Evolutionary conservation across 352 stramenopile species (phyloP), one percentile per base, ranked within the genome.

Genomic region (Plasmopara muralis): DNA sequence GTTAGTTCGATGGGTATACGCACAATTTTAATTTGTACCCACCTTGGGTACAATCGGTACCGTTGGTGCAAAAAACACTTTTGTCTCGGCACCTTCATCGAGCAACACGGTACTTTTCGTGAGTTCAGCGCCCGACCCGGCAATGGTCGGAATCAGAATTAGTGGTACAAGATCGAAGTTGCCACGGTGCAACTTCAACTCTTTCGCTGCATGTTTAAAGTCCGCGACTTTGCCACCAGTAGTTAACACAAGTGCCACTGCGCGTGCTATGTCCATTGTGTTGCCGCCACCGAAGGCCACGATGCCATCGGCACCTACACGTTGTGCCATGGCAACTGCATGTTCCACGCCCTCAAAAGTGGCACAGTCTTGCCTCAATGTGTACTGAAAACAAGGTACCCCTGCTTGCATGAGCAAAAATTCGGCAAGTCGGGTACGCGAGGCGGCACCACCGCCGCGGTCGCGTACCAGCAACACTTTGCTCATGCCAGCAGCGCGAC

Each of bases 381-480:
- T 89, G 63, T 84, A 83, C 60, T 87, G 76, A 50, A 89, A 89
- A 47, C 72, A 85, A 9, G 79, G 74, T 6, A 89, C 64, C 2
- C 76, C 77, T 29, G 70, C 68, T 39, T 87, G 76, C 62, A 87
- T 72, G 15, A 89, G 54, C 37, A 89, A 43, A 35, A 79, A 89
- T 65, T 89, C 74, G n/a, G 65, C 68, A 54, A 84, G 87, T 53
- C 83, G 74, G 25, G 79, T 72, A 33, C 76, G 72, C 8, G 62
- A 69, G 4, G 76, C 74, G 6, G 78, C 74, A 9, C 66, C 70
- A 28, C 58, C 53, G 44, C 87, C 76, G 30, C 71, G 66, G 60
- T 89, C 76, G 14, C 76, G 79, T 45, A 89, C 76, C 20, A 89
- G 59, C 41, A 89, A 68, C 64, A 87, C 77, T 49, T 87, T 87